phyloP scores from a whole-genome alignment of 306 rosid genomes.

The Mucuna pruriens region DNA sequence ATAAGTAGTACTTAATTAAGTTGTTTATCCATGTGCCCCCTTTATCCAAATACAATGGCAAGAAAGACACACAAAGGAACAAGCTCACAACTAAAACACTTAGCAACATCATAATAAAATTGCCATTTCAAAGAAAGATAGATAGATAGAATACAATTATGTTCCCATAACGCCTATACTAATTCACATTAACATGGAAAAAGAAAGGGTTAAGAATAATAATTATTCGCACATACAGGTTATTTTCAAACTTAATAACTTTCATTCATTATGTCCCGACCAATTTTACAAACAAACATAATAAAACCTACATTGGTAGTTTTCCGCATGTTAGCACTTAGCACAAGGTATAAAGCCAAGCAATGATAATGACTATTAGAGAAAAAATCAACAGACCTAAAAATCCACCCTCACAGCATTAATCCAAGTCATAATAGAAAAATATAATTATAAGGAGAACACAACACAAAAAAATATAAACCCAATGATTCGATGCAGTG shows the following conservation, averaged over 20 bases:
- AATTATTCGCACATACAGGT: neutral
- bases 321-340: neutral
- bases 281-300: neutral
- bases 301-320: neutral
- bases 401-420: neutral
- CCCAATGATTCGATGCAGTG: neutral
- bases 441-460: neutral
- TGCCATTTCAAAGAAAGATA: neutral
- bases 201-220: neutral
- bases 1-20: neutral
- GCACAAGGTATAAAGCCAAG: neutral
- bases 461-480: neutral
- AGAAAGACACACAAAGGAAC: constrained; percentile 10
- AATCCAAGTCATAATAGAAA: neutral
- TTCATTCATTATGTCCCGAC: neutral
- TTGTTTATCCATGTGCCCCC: neutral
- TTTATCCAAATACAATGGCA: neutral
- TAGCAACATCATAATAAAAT: neutral
- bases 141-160: neutral
- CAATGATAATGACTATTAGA: neutral
- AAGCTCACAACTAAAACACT: neutral
- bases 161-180: neutral
- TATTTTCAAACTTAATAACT: neutral
- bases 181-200: neutral
- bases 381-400: neutral